Evolutionary conservation across 768 basidiomycete species (phyloP), one percentile per base, ranked within the genome.

Genomic region (Mycena capillaripes): DNA sequence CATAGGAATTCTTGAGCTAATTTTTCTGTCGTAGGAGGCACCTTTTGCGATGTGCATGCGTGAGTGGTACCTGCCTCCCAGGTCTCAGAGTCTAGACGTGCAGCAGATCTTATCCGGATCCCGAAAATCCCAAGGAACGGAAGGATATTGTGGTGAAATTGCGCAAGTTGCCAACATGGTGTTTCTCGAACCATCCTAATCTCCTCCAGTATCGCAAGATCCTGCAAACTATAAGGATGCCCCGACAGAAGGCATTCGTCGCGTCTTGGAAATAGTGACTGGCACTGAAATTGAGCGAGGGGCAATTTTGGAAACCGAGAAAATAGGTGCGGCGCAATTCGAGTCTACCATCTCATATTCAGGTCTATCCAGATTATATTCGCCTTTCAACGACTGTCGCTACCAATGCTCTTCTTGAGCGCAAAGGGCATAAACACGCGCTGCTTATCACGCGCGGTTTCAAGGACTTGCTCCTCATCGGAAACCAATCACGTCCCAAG

Each of bases 381-480:
- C 90, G 96, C 21, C 84, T 97, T 10, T 96, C 95, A 0, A 98
- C 97, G 0, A 99, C 97, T 0, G 96, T 98, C 4, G 97, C 97
- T 0, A 99, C 97, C 21, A 99, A 98, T 77, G 97, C 97, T 0
- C 88, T 99, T 0, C 88, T 99, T 8, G 97, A 99, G 78, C 92
- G 97, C 56, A 97, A 97, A 81, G 97, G 97, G 1, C 93, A 96
- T 77, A 92, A 91, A 72, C 96, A 97, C 70, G 97, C 96, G 0
- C 85, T 99, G 40, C 84, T 98, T 17, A 97, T 97, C 77, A 98
- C 97, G 1, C 90, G 90, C 71, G 96, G 96, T 0, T 97, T 97
- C 87, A 91, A 91, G 79, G 97, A 98, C 81, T 90, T 98, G 12
- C 88, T 99, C 8, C 87, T 94, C 36, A 98, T 99, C 69, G 96